Conservation (phyloP, 352 stramenopile species). For the Phytophthora chlamydospora region DNA sequence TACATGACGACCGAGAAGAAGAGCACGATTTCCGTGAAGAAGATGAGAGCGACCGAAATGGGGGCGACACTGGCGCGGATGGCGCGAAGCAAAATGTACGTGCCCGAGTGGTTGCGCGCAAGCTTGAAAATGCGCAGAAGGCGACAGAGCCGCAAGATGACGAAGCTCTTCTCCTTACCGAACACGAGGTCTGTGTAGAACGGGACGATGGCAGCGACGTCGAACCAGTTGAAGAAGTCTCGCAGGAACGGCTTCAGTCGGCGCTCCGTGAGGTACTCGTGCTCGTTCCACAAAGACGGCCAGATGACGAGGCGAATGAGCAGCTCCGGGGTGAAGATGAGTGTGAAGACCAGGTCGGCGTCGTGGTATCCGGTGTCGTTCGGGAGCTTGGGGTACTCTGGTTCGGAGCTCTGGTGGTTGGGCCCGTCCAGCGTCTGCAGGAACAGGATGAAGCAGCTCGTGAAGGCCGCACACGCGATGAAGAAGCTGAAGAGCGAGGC, state of each 20-base stretch:
- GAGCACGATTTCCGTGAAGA: conserved; percentile 82
- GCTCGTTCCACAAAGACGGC: conserved; percentile 74
- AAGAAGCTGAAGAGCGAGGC: conserved; percentile 77
- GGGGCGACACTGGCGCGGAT: conserved; percentile 76
- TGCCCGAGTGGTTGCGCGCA: conserved; percentile 77
- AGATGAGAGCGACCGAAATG: conserved; percentile 83
- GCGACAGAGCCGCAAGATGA: conserved; percentile 70
- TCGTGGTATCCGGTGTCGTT: conserved; percentile 57
- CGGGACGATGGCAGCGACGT: conserved; percentile 67
- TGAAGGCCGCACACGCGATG: conserved; percentile 69
- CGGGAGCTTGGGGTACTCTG: conserved; percentile 69
- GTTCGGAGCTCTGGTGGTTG: conserved; percentile 66
- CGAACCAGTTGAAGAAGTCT: conserved; percentile 87
- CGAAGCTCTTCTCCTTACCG: conserved; percentile 76
- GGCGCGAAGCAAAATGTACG: conserved; percentile 76
- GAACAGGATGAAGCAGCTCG: conserved; percentile 78
- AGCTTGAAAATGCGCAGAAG: conserved; percentile 85
- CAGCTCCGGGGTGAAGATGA: conserved; percentile 74
- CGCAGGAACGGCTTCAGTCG: conserved; percentile 70
- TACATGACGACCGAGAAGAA: conserved; percentile 86
- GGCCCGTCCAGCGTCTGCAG: conserved; percentile 77
- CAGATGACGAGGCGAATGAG: conserved; percentile 75
- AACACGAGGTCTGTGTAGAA: conserved; percentile 83
- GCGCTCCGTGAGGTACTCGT: conserved; percentile 71
- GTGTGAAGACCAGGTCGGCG: conserved; percentile 72